Evolutionary conservation across 371 early-diverging fungal genomes (phyloP), one percentile per base, ranked within the genome.

Genomic region (Coemansia sp.): DNA sequence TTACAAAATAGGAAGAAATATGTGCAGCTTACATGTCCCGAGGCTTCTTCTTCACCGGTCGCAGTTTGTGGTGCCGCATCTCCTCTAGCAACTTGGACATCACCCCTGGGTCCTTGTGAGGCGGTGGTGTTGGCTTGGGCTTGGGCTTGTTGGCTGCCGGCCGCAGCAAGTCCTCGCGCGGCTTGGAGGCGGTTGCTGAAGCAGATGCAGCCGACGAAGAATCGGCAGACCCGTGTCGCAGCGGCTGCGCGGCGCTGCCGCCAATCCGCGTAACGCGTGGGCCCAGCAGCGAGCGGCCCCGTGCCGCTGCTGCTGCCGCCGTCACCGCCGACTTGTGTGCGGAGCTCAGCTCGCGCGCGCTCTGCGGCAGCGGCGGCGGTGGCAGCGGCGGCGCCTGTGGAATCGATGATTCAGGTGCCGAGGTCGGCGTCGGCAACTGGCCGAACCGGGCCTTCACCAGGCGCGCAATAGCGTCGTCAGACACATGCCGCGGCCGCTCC

Each of bases 51-150:
- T 11, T 24, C 8, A 53, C 46, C 10, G 43, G 1, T 1, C 75
- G 70, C 39, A 75, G 66, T 36, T 55, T 61, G 53, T 75, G 75
- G 10, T 65, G 61, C 46, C 60, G 65, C 75, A 75, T 75, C 40
- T 75, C 75, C 29, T 61, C 58, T 47, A 75, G 55, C 10, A 75
- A 55, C 63, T 66, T 54, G 11, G 71, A 34, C 75, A 75, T 75
- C 1, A 75, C 70, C 9, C 60, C 60, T 14, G 75, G 70, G 40
- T 75, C 70, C 54, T 62, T 69, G 58, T 74, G 68, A 2, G 74
- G 68, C 16, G 60, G 61, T n/a, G n/a, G n/a, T n/a, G n/a, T 58
- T 62, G 4, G 51, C 24, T 9, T 31, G 34, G 1, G 47, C 32
- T n/a, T n/a, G 3, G 62, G 37, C 36, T 48, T 40, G 8, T 42